Evolutionary conservation across 2,329 filamentous ascomycete species (phyloP).

Genomic region (Fonsecaea pugnacius): DNA sequence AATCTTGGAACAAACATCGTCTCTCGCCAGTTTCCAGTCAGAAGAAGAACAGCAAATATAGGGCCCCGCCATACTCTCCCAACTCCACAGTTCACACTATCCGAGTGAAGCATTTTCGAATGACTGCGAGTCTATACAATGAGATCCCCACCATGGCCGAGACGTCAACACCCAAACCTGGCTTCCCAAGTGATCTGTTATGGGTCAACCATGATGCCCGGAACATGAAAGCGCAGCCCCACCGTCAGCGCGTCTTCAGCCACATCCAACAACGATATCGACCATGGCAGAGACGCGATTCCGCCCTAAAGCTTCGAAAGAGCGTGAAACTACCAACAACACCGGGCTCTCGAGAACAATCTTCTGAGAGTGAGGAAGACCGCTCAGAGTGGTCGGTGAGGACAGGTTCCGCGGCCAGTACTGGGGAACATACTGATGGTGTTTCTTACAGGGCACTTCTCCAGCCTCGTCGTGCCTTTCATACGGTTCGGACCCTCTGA

Average conservation of each 20-base stretch:
- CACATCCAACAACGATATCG: conserved; percentile 17
- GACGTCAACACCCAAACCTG: conserved; percentile 1
- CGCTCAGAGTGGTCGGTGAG: conserved; percentile 8
- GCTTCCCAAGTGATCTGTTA: conserved; percentile 1
- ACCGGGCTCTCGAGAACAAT: background rate
- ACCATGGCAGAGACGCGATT: conserved; percentile 13
- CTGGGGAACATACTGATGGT: background rate
- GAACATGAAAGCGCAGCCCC: conserved; percentile 17
- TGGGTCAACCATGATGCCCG: conserved; percentile 18
- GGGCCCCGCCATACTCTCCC: background rate
- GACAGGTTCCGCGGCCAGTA: background rate
- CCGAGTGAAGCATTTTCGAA: background rate
- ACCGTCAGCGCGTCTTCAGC: conserved; percentile 16
- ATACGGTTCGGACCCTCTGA: background rate
- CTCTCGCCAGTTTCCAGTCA: background rate
- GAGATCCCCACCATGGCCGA: conserved; percentile 7
- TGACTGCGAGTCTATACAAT: background rate
- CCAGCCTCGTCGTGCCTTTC: conserved; percentile 11
- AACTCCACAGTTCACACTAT: background rate
- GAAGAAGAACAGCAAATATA: background rate
- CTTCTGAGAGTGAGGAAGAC: conserved; percentile 11
- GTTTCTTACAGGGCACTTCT: background rate
- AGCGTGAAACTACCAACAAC: background rate
- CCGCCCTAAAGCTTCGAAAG: conserved; percentile 9
- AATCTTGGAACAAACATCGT: background rate